Evolutionary conservation across 768 basidiomycete genomes (phyloP), one percentile per base, ranked within the genome.

Genomic region (Nidula microcarpa): DNA sequence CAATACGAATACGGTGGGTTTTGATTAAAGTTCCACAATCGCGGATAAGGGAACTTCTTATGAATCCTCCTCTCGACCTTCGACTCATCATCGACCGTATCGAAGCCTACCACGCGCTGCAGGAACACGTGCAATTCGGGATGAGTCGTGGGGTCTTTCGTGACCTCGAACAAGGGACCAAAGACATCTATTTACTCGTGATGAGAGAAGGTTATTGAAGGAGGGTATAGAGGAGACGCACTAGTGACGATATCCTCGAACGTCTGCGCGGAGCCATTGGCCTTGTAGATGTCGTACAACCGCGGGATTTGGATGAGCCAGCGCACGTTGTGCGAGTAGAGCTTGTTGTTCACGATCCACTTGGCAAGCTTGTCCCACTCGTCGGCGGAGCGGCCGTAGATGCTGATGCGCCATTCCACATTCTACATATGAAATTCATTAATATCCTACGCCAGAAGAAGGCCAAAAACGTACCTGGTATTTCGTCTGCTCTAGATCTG

Each of bases 311-410:
- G 97, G 57, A 99, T 89, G 53, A 98, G 83, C 97, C 97, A 98
- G 50, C 97, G 84, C 37, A 98, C 94, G 64, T 99, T 98, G 69
- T 98, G 95, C 2, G 95, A 98, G 68, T 80, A 90, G 4, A 98
- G 76, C 67, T 96, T 94, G 75, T 98, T 83, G 65, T 90, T 80
- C 65, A 97, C 84, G 53, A 99, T 86, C 97, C 97, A 99, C 75
- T 87, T 89, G 14, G 97, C 97, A 5, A 99, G 76, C 63, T 98
- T 98, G 76, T 98, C 97, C 97, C 97, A 99, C 72, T 99, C 97
- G 53, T 84, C 78, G 9, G 68, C 58, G 2, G 78, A 80, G 53
- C 93, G 83, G 2, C 95, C 97, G 60, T 98, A 99, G 56, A 99
- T 91, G 57, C 93, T 96, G 53, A 98, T 80, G 4, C 97, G 85